phyloP scores from a whole-genome alignment of 345 rosid species.

The Gossypium arboreum region DNA sequence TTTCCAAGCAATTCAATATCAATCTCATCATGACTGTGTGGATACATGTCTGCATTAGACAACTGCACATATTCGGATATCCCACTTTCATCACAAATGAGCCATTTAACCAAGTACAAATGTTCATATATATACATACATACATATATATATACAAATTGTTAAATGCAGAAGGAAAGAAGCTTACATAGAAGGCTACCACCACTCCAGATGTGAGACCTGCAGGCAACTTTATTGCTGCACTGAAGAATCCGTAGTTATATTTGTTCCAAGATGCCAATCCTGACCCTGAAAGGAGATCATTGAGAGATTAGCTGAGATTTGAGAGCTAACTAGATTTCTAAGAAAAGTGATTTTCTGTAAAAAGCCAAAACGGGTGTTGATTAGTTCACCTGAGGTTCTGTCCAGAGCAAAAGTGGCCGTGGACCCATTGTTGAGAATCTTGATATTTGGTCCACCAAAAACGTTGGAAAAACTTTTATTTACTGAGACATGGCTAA shows the following conservation, averaged over 20 bases:
- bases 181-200: slow-evolving; percentile 77
- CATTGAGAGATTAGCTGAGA: neutral
- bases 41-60: slow-evolving; percentile 67
- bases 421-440: slow-evolving; percentile 50
- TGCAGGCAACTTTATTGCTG: slow-evolving; percentile 78
- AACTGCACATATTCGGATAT: slow-evolving; percentile 34
- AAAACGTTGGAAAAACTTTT: slow-evolving; percentile 40
- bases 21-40: slow-evolving; percentile 83
- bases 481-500: slow-evolving; percentile 43
- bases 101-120: neutral
- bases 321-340: neutral
- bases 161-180: neutral
- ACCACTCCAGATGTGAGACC: slow-evolving; percentile 91
- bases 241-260: slow-evolving; percentile 79
- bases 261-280: slow-evolving; percentile 52
- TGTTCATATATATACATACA: neutral
- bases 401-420: slow-evolving; percentile 68
- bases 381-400: slow-evolving; percentile 45
- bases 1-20: slow-evolving; percentile 84
- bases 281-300: slow-evolving; percentile 58
- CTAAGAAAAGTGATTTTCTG: neutral
- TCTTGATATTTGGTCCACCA: slow-evolving; percentile 55
- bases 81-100: neutral
- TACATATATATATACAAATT: neutral
- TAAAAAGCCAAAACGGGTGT: neutral